A percentile compares a stretch with the other conserved stretches of the same genome.
These are phyloP conservation scores for Leavenworthia alabamica DNA, from an alignment of 345 rosid species.

Conservation along the genomic window DNA sequence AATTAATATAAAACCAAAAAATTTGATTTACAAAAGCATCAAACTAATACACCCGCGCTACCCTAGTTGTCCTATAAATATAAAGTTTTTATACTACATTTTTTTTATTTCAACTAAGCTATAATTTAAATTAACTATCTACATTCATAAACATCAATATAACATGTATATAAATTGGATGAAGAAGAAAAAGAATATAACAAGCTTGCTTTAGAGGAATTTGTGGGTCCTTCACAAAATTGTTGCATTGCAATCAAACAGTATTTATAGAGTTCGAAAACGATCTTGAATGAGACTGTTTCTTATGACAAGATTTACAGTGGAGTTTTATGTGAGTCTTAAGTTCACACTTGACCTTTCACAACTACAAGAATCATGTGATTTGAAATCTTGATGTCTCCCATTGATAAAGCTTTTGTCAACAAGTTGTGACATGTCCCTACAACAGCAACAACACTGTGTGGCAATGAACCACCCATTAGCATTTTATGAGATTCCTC, in stretches of 20 bases:
- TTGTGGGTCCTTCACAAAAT: constrained; percentile 6
- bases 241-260: constrained; percentile 13
- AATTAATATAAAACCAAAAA: too few species aligned
- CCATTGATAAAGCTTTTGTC: constrained; percentile 21
- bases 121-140: not conserved
- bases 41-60: too few species aligned
- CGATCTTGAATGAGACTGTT: constrained; percentile 6
- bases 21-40: too few species aligned
- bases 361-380: constrained; percentile 25
- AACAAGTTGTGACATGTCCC: constrained; percentile 18
- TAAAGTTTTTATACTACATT: not conserved
- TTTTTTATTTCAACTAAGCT: not conserved
- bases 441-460: constrained; percentile 23
- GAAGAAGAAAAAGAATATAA: not conserved
- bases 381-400: constrained; percentile 25
- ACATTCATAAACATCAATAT: not conserved
- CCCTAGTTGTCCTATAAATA: too few species aligned
- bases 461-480: constrained; percentile 18
- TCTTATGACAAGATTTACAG: constrained; percentile 14
- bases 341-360: constrained; percentile 25
- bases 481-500: constrained; percentile 21
- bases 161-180: not conserved
- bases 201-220: constrained; percentile 4
- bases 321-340: constrained; percentile 13
- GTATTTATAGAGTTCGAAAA: constrained; percentile 8